These are phyloP conservation scores for Pythium chondricola DNA, from an alignment of 352 stramenopile genomes.

Conservation along the genomic window DNA sequence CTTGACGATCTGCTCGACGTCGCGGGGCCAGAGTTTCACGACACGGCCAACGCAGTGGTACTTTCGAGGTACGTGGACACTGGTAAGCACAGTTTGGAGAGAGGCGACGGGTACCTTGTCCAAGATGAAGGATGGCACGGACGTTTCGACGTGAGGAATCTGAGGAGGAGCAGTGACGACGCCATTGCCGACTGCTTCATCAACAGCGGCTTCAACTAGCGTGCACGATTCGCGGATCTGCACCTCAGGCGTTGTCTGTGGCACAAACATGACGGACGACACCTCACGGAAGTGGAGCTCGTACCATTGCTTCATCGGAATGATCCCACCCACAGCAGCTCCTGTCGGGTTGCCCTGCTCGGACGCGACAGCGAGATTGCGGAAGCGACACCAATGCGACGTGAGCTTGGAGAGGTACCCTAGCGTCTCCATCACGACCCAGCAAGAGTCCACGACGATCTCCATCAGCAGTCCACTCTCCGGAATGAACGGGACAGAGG, in stretches of 20 bases:
- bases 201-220: background rate
- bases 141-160: conserved; percentile 15
- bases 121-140: conserved; percentile 41
- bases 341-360: conserved; percentile 26
- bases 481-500: conserved; percentile 21
- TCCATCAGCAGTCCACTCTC: conserved; percentile 42
- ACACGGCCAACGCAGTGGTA: conserved; percentile 56
- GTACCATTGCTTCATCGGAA: conserved; percentile 15
- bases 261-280: conserved; percentile 56
- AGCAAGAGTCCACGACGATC: conserved; percentile 65
- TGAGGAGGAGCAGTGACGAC: background rate
- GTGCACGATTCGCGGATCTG: conserved; percentile 21
- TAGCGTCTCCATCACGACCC: conserved; percentile 46
- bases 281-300: conserved; percentile 64
- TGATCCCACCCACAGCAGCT: background rate
- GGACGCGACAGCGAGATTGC: conserved; percentile 45
- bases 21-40: conserved; percentile 35
- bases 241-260: conserved; percentile 39
- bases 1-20: conserved; percentile 49
- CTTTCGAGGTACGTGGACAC: conserved; percentile 39
- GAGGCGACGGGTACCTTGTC: conserved; percentile 39
- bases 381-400: conserved; percentile 61
- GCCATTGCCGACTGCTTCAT: conserved; percentile 4
- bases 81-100: conserved; percentile 27
- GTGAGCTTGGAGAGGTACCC: conserved; percentile 36